These are phyloP conservation scores for Diddensiella santjacobensis DNA, from an alignment of 805 yeast genomes.

Conservation along the genomic window DNA sequence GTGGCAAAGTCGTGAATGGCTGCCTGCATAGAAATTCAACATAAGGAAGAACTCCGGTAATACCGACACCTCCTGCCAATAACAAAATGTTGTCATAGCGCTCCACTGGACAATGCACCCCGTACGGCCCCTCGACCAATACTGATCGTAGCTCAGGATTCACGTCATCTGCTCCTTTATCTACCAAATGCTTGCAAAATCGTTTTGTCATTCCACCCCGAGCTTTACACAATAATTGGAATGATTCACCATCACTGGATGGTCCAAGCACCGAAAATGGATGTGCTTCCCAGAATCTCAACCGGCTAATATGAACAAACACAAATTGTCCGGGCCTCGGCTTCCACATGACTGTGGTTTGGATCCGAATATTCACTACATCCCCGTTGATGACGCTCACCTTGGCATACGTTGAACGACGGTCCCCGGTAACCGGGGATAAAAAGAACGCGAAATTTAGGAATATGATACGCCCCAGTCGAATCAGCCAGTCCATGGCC, in stretches of 20 bases:
- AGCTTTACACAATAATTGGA: conserved; percentile 47
- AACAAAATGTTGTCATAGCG: conserved; percentile 47
- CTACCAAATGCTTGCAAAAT: conserved; percentile 34
- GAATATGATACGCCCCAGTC: conserved; percentile 47
- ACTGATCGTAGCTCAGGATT: conserved; percentile 39
- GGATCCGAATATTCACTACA: conserved; percentile 47
- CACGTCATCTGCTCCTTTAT: conserved; percentile 31
- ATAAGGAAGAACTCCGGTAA: conserved; percentile 52
- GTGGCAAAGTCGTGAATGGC: conserved; percentile 11
- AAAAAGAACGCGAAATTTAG: conserved; percentile 29
- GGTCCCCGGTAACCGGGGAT: conserved; percentile 37
- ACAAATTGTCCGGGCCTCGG: conserved; percentile 61
- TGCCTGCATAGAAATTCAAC: conserved; percentile 33
- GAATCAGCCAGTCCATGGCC: conserved; percentile 58
- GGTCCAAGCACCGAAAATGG: conserved; percentile 56
- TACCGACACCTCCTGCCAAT: conserved; percentile 64
- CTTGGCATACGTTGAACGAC: conserved; percentile 33
- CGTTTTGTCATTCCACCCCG: conserved; percentile 51
- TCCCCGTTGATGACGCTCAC: conserved; percentile 43
- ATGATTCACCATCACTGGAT: conserved; percentile 39
- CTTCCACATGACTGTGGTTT: conserved; percentile 52
- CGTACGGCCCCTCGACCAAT: conserved; percentile 61
- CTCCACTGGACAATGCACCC: conserved; percentile 45
- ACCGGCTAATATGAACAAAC: conserved; percentile 47
- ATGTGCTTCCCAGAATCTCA: conserved; percentile 61